These are phyloP conservation scores for Micromonas commoda DNA, from an alignment of 139 green algal species.

Conservation along the genomic window DNA sequence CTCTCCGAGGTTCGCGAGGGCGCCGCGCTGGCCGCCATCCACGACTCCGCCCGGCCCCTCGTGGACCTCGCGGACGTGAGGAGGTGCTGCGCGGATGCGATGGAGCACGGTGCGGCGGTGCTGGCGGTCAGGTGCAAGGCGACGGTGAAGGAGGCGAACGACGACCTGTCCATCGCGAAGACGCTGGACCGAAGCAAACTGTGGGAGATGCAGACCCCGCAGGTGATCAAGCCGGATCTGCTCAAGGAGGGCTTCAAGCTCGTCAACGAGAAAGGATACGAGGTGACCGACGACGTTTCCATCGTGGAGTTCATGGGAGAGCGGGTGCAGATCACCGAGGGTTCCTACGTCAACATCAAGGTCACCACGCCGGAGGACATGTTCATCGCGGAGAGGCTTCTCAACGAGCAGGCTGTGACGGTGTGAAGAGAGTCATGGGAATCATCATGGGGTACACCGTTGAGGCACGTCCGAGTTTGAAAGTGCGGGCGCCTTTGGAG, in stretches of 20 bases:
- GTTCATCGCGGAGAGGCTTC: conserved; percentile 38
- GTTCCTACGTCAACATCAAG: conserved; percentile 97
- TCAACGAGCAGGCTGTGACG: too few relatives aligned
- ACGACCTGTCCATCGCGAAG: conserved; percentile 57
- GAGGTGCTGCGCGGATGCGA: conserved; percentile 39
- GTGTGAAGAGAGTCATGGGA: too few relatives aligned
- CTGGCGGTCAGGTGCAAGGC: conserved; percentile 90
- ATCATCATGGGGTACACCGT: too few relatives aligned
- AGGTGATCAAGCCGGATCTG: conserved; percentile 63
- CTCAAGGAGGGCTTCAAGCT: conserved; percentile 76
- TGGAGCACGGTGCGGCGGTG: conserved; percentile 80
- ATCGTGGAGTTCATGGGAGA: conserved; percentile 91
- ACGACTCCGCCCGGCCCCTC: conserved; percentile 90
- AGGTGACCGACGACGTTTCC: conserved; percentile 97
- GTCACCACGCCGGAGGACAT: conserved; percentile 45
- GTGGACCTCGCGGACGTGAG: conserved; percentile 55
- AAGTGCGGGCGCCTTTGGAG: too few relatives aligned
- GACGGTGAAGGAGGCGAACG: conserved; percentile 70
- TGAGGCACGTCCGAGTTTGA: too few relatives aligned
- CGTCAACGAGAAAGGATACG: conserved; percentile 62
- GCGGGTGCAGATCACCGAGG: conserved; percentile 82
- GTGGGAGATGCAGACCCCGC: conserved; percentile 97
- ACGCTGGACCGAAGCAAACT: conserved; percentile 80
- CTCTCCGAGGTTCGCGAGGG: conserved; percentile 26
- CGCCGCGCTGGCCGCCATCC: conserved; percentile 76